Conservation (phyloP, 345 rosid species). For the Pistacia atlantica region DNA sequence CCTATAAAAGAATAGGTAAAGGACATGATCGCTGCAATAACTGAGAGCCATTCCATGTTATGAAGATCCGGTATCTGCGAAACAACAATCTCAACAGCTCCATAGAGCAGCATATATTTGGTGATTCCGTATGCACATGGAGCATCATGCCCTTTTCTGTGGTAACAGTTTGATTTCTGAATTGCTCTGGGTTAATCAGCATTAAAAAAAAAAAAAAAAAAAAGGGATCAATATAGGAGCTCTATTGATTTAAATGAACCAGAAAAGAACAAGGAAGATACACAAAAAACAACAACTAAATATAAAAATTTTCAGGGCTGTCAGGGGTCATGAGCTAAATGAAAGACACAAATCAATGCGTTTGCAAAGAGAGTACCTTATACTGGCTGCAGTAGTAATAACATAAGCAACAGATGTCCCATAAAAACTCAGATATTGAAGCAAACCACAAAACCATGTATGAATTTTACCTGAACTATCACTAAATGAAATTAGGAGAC, state of each 20-base stretch:
- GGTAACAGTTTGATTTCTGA: slow-evolving; percentile 52
- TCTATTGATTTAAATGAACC: not conserved
- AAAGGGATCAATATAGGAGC: slow-evolving; percentile 11
- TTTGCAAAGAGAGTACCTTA: slow-evolving; percentile 47
- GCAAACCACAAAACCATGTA: slow-evolving; percentile 59
- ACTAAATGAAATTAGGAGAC: slow-evolving; percentile 22
- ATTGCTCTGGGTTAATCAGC: slow-evolving; percentile 40
- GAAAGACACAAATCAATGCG: not conserved
- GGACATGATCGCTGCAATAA: slow-evolving; percentile 50
- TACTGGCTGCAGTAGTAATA: slow-evolving; percentile 59
- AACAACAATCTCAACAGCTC: slow-evolving; percentile 39
- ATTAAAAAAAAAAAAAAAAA: not conserved
- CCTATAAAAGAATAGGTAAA: slow-evolving; percentile 48
- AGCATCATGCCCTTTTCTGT: slow-evolving; percentile 47
- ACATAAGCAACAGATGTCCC: slow-evolving; percentile 63
- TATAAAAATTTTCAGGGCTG: not conserved
- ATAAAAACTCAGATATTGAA: slow-evolving; percentile 49
- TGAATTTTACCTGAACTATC: slow-evolving; percentile 48
- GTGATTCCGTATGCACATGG: slow-evolving; percentile 31
- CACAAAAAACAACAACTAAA: not conserved
- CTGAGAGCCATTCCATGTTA: slow-evolving; percentile 47
- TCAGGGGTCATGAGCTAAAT: not conserved
- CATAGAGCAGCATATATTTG: slow-evolving; percentile 41
- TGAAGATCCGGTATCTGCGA: slow-evolving; percentile 52
- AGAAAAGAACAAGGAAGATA: not conserved